phyloP scores from a whole-genome alignment of 306 rosid genomes.

The Dalbergia cochinchinensis region DNA sequence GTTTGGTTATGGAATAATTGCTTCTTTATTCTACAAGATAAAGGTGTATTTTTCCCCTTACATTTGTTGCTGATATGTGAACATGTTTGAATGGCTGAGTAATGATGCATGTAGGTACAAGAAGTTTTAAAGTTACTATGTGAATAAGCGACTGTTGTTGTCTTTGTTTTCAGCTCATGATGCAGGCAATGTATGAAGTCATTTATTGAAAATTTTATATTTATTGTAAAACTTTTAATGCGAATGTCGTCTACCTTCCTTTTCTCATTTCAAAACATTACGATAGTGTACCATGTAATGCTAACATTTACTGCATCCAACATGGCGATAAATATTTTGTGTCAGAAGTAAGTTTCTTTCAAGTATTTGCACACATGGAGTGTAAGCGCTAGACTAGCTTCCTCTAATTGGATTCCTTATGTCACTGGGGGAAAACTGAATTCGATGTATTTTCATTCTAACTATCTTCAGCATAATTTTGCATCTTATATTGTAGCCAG shows the following conservation, averaged over 20 bases:
- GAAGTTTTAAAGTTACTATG: slow-evolving; percentile 3
- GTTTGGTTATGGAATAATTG: slow-evolving; percentile 1
- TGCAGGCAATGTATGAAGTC: slow-evolving; percentile 30
- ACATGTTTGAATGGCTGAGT: neutral
- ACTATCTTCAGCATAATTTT: slow-evolving; percentile 13
- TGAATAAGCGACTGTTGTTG: slow-evolving; percentile 22
- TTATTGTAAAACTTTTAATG: slow-evolving; percentile 13
- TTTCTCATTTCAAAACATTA: slow-evolving; percentile 14
- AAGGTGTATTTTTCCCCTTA: neutral
- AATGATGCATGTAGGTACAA: slow-evolving; percentile 5
- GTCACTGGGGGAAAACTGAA: slow-evolving; percentile 14
- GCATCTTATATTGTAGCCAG: slow-evolving; percentile 13
- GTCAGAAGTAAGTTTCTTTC: neutral
- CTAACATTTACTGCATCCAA: neutral
- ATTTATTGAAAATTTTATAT: slow-evolving; percentile 20
- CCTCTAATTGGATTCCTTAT: slow-evolving; percentile 23
- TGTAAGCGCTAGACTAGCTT: slow-evolving; percentile 32
- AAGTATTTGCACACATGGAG: slow-evolving; percentile 3
- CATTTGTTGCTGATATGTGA: slow-evolving; percentile 9
- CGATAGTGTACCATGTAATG: neutral
- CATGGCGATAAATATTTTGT: slow-evolving; percentile 3
- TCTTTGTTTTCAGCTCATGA: slow-evolving; percentile 32
- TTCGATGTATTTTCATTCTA: neutral
- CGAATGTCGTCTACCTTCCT: neutral
- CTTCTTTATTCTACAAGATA: slow-evolving; percentile 11